A percentile compares a stretch with the other conserved stretches of the same genome.
phyloP scores from a whole-genome alignment of 176 grass and related monocot species.

The Poa annua region DNA sequence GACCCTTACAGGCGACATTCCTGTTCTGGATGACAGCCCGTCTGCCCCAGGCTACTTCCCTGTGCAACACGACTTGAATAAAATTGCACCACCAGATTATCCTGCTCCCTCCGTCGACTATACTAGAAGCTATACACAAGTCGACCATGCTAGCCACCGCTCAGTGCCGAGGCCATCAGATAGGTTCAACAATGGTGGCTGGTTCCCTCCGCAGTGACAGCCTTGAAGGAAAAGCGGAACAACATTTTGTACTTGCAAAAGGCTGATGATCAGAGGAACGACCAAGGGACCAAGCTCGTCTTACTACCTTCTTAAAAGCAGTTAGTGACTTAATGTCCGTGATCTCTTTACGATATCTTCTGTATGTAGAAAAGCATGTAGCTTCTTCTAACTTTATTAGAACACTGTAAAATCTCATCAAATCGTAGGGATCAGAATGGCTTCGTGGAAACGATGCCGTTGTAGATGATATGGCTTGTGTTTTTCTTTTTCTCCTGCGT shows the following conservation, averaged over 20 bases:
- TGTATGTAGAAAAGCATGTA: slow-evolving; percentile 50
- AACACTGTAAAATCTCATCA: slow-evolving; percentile 38
- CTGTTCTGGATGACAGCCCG: slow-evolving; percentile 47
- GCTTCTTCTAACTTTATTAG: slow-evolving; percentile 40
- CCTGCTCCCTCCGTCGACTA: slow-evolving; percentile 26
- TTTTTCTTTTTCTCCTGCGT: slow-evolving; percentile 3
- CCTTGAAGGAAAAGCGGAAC: neutral
- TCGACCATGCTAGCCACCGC: slow-evolving; percentile 25
- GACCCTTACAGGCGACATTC: slow-evolving; percentile 71
- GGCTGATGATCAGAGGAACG: slow-evolving; percentile 14
- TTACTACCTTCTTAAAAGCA: neutral
- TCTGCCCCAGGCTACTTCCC: slow-evolving; percentile 38
- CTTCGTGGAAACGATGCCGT: neutral
- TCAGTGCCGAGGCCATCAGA: slow-evolving; percentile 29
- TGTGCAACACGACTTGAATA: slow-evolving; percentile 52
- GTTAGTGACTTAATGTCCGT: neutral
- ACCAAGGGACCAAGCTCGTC: slow-evolving; percentile 3
- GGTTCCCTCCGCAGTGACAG: slow-evolving; percentile 57
- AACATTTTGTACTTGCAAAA: slow-evolving; percentile 29
- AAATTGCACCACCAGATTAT: slow-evolving; percentile 31
- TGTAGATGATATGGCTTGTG: neutral
- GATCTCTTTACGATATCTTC: neutral
- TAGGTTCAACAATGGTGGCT: slow-evolving; percentile 42
- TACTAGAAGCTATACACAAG: slow-evolving; percentile 40
- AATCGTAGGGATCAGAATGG: slow-evolving; percentile 17